phyloP scores from a whole-genome alignment of 768 basidiomycete genomes.

The Calocybe cyanea region DNA sequence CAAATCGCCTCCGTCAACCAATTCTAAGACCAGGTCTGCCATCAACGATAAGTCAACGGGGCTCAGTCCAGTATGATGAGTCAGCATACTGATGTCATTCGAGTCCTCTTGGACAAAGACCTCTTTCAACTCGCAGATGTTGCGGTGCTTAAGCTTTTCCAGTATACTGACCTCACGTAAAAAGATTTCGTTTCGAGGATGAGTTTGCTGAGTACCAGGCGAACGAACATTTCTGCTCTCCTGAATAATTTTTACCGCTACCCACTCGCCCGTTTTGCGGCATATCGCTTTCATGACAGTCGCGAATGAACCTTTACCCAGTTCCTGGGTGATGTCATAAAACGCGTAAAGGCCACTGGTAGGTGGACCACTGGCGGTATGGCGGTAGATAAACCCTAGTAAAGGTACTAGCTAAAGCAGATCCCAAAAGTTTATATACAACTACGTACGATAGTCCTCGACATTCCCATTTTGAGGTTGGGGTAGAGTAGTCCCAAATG shows the following conservation, averaged over 20 bases:
- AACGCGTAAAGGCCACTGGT: slow-evolving; percentile 53
- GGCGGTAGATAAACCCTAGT: slow-evolving; percentile 70
- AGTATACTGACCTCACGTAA: slow-evolving; percentile 78
- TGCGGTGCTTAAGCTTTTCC: slow-evolving; percentile 69
- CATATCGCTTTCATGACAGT: slow-evolving; percentile 82
- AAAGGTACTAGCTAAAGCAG: neutral
- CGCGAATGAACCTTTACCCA: slow-evolving; percentile 91
- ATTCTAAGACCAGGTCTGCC: slow-evolving; percentile 80
- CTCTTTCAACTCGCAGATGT: slow-evolving; percentile 79
- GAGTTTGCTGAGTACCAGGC: slow-evolving; percentile 21
- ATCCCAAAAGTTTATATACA: neutral
- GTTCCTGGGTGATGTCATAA: slow-evolving; percentile 65
- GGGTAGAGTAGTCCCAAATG: slow-evolving; percentile 62
- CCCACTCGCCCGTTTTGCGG: slow-evolving; percentile 65
- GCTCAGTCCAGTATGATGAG: slow-evolving; percentile 21
- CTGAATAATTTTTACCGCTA: slow-evolving; percentile 87
- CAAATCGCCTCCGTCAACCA: slow-evolving; percentile 85
- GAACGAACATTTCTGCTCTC: slow-evolving; percentile 36
- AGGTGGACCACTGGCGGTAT: slow-evolving; percentile 48
- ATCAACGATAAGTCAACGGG: too few species aligned
- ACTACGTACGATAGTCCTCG: slow-evolving; percentile 73
- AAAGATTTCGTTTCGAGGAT: slow-evolving; percentile 33
- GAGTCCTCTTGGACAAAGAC: slow-evolving; percentile 62
- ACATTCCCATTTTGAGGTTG: slow-evolving; percentile 39
- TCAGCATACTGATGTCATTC: slow-evolving; percentile 49